Percentiles rank a stretch among this genome's conserved stretches.
Evolutionary conservation across 257 asterid genomes (phyloP).

Genomic region (Misopates orontium): DNA sequence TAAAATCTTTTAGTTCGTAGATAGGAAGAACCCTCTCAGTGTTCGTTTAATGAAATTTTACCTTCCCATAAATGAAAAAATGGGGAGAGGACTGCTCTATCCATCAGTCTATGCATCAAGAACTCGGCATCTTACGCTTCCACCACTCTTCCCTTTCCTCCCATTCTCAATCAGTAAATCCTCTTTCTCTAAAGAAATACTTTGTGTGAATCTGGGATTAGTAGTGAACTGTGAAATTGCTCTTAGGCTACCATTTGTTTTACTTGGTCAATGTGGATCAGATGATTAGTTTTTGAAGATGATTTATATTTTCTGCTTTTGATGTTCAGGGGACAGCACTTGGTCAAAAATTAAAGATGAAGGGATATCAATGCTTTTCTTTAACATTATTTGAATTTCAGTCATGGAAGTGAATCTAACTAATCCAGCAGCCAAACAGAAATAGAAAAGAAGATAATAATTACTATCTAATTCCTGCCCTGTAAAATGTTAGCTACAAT

Average conservation of each 20-base stretch:
- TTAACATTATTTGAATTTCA: not conserved
- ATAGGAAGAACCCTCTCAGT: not conserved
- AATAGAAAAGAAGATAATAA: constrained; percentile 2
- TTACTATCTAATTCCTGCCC: not conserved
- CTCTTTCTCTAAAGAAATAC: not conserved
- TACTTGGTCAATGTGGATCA: not conserved
- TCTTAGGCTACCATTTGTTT: constrained; percentile 1
- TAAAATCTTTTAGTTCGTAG: not conserved
- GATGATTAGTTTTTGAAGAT: not conserved
- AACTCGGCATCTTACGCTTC: not conserved
- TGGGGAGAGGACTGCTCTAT: not conserved
- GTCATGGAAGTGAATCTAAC: not conserved
- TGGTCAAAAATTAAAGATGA: constrained; percentile 7
- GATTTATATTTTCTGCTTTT: constrained; percentile 1
- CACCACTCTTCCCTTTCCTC: not conserved
- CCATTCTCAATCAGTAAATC: not conserved
- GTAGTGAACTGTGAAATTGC: not conserved
- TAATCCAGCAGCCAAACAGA: not conserved
- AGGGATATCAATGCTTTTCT: not conserved
- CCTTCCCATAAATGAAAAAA: not conserved
- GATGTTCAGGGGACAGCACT: not conserved
- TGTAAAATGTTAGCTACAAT: not conserved
- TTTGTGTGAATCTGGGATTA: not conserved
- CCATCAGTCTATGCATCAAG: not conserved
- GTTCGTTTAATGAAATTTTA: not conserved